These are phyloP conservation scores for Linum lewisii DNA, from an alignment of 345 rosid species.

Conservation along the genomic window DNA sequence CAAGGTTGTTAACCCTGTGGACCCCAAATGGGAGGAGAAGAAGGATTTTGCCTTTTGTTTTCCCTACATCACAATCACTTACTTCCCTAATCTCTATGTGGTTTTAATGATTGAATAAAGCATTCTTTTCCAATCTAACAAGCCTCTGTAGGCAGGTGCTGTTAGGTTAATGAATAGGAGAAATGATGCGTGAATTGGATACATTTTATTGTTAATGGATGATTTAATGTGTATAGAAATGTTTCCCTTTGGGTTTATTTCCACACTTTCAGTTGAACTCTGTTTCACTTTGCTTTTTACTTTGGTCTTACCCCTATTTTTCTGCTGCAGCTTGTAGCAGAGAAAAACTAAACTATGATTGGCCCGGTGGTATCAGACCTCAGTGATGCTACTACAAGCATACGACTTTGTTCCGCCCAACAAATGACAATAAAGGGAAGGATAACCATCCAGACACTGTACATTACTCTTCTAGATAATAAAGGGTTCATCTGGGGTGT, in stretches of 20 bases:
- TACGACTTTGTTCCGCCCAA: constrained; percentile 70
- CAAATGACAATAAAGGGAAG: constrained; percentile 72
- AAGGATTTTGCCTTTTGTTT: constrained; percentile 31
- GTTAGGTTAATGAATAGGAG: neutral
- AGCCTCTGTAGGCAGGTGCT: no score
- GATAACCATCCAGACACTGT: constrained; percentile 49
- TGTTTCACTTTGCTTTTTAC: neutral
- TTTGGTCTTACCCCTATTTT: neutral
- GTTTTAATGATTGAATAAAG: neutral
- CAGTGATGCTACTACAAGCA: constrained; percentile 89
- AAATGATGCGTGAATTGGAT: neutral
- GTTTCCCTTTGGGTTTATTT: no score
- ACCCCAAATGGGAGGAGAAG: constrained; percentile 75
- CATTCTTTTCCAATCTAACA: no score
- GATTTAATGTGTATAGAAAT: no score
- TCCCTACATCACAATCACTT: neutral
- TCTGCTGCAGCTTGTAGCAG: constrained; percentile 74
- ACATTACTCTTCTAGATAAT: constrained; percentile 43
- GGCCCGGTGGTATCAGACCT: constrained; percentile 84
- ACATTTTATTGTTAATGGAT: neutral
- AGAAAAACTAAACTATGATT: constrained; percentile 84
- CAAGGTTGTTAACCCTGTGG: constrained; percentile 72
- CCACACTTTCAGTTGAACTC: neutral
- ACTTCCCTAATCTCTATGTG: neutral
- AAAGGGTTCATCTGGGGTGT: constrained; percentile 33